These are phyloP conservation scores for Phaeodactylum tricornutum DNA, from an alignment of 108 stramenopile species.

Conservation along the genomic window DNA sequence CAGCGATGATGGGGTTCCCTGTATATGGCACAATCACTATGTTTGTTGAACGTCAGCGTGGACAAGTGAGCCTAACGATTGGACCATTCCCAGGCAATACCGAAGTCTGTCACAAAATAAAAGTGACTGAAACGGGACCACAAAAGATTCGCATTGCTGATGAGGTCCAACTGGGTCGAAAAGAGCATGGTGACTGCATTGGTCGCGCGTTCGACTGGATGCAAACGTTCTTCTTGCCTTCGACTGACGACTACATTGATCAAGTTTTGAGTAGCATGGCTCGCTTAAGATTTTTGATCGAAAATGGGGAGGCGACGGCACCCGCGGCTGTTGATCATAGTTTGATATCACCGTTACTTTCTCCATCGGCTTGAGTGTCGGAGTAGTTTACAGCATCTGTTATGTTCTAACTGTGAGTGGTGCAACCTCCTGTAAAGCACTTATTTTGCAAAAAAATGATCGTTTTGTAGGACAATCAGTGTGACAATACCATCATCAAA, in stretches of 20 bases:
- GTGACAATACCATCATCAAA: too few relatives aligned
- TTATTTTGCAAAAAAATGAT: too few relatives aligned
- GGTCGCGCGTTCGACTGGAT: conserved; percentile 21
- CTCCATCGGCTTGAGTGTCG: too few relatives aligned
- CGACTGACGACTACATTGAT: conserved; percentile 40
- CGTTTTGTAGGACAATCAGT: too few relatives aligned
- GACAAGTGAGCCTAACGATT: conserved; percentile 47
- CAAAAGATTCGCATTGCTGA: conserved; percentile 34
- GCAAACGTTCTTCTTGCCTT: conserved; percentile 24
- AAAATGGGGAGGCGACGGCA: conserved; percentile 17
- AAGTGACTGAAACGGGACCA: too few relatives aligned
- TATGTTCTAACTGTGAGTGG: too few relatives aligned
- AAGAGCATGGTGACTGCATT: conserved; percentile 16
- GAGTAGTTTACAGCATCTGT: too few relatives aligned
- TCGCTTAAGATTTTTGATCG: conserved; percentile 38
- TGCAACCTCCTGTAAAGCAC: too few relatives aligned
- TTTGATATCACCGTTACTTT: conserved; percentile 1
- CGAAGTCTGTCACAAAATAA: conserved; percentile 41
- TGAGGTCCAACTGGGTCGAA: conserved; percentile 32
- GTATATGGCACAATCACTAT: conserved; percentile 42
- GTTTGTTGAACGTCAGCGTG: conserved; percentile 55
- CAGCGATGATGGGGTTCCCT: conserved; percentile 15
- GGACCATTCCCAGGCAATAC: conserved; percentile 49
- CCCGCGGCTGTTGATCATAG: not conserved
- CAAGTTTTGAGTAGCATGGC: conserved; percentile 56